These are phyloP conservation scores for Pseudovirgaria hyperparasitica DNA, from an alignment of 2,329 filamentous ascomycete species.

Conservation along the genomic window DNA sequence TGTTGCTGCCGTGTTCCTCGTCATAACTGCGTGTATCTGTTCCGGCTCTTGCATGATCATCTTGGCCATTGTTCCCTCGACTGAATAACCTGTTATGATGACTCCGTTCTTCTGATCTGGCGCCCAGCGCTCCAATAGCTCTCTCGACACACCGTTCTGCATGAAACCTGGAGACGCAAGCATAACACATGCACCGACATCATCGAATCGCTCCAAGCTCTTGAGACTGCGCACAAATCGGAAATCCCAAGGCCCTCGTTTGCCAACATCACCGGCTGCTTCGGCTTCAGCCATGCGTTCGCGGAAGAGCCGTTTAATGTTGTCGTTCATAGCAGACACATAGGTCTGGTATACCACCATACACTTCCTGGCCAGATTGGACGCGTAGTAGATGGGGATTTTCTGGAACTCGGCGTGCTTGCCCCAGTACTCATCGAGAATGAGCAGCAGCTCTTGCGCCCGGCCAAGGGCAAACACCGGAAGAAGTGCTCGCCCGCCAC, in stretches of 20 bases:
- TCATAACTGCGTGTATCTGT: constrained; percentile 89
- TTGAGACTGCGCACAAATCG: constrained; percentile 86
- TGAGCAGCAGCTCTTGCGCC: constrained; percentile 86
- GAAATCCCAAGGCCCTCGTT: constrained; percentile 92
- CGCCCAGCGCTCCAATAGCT: constrained; percentile 89
- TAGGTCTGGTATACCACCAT: constrained; percentile 99
- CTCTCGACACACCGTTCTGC: constrained; percentile 87
- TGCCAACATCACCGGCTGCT: constrained; percentile 58
- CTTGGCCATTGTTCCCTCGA: constrained; percentile 97
- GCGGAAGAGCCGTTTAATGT: constrained; percentile 90
- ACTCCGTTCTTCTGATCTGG: constrained; percentile 96
- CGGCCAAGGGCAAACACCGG: constrained; percentile 90
- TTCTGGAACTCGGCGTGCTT: constrained; percentile 81
- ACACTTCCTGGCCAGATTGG: constrained; percentile 86
- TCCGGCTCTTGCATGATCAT: constrained; percentile 91
- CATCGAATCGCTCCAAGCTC: constrained; percentile 88
- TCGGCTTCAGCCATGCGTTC: constrained; percentile 88
- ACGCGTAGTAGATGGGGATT: constrained; percentile 93
- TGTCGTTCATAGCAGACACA: constrained; percentile 97
- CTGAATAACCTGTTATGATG: constrained; percentile 95
- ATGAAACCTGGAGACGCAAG: constrained; percentile 96
- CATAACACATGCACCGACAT: constrained; percentile 93
- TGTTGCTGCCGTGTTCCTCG: constrained; percentile 43
- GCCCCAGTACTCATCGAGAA: constrained; percentile 93
- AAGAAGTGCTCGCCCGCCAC: constrained; percentile 84